phyloP scores from a whole-genome alignment of 805 yeast genomes.

The Sugiyamaella smithiae region DNA sequence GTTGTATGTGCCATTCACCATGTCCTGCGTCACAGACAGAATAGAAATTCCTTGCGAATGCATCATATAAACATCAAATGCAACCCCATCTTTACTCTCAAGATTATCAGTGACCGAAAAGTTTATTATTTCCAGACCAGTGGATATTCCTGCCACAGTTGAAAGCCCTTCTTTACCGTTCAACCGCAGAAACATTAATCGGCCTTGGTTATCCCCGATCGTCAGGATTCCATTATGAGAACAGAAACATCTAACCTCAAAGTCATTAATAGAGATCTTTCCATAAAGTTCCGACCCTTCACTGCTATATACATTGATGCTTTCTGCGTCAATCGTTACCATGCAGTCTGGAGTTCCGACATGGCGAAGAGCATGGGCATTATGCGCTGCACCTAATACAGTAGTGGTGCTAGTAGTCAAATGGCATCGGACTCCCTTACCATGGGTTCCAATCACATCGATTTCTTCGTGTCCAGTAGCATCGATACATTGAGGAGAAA shows the following conservation, averaged over 20 bases:
- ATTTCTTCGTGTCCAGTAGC: background rate
- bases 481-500: background rate
- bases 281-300: background rate
- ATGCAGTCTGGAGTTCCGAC: background rate
- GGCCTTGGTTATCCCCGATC: background rate
- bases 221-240: background rate
- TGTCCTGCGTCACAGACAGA: constrained; percentile 17
- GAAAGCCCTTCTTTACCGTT: background rate
- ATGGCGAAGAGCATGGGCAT: background rate
- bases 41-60: constrained; percentile 22
- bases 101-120: constrained; percentile 16
- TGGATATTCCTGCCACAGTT: background rate
- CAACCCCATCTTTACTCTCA: constrained; percentile 10
- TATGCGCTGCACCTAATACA: background rate
- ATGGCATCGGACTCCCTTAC: background rate
- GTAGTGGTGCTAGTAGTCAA: background rate
- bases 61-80: constrained; percentile 21
- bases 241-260: background rate
- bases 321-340: background rate
- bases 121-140: constrained; percentile 12
- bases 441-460: background rate
- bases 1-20: background rate
- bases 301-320: background rate
- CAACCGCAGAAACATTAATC: background rate
- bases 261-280: background rate